Evolutionary conservation across 805 yeast genomes (phyloP), one percentile per base, ranked within the genome.

Genomic region (Debaryomyces tyrocola): DNA sequence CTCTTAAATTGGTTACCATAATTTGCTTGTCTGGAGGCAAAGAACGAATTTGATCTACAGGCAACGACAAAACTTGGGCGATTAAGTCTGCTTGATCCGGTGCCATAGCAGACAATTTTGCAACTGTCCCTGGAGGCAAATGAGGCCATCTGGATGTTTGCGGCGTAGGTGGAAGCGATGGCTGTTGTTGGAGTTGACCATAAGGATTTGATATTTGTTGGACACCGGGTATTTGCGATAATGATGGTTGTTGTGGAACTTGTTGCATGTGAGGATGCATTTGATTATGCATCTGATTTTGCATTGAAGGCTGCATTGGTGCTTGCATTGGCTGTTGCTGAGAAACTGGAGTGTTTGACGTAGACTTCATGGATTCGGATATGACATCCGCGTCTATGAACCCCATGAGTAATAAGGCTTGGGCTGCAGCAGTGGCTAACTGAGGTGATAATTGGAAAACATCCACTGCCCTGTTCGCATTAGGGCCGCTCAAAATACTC

Each of bases 351-450:
- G 57, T 37, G 8, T 48, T 41, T 2, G 58, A 44, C 2, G 61
- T 64, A 2, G 69, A 50, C 31, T 65, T 67, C 68, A 73, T 62
- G 4, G 87, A 80, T 49, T 82, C 79, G 31, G 75, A 74, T n/a
- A 86, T 80, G n/a, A 84, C 85, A 38, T 80, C 82, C 33, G 76
- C 73, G 59, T 85, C 87, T 18, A 87, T 80, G 37, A 87, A 74
- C 0, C 94, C 95, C 91, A 87, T 86, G 40, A 85, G 71, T 15
- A 87, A 66, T 50, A 87, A 69, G 2, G 90, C 87, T 60, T 87
- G 94, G 0, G 91, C 82, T 1, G 88, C 83, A 1, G 87, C 77
- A 2, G 81, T 68, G 3, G 90, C 85, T 36, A 86, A 66, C 40
- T 81, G 66, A 14, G 83, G 83, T 52, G 81, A 67, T 55, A 78